Conservation (phyloP, 2,329 filamentous ascomycete species). For the Lachnellula cervina region DNA sequence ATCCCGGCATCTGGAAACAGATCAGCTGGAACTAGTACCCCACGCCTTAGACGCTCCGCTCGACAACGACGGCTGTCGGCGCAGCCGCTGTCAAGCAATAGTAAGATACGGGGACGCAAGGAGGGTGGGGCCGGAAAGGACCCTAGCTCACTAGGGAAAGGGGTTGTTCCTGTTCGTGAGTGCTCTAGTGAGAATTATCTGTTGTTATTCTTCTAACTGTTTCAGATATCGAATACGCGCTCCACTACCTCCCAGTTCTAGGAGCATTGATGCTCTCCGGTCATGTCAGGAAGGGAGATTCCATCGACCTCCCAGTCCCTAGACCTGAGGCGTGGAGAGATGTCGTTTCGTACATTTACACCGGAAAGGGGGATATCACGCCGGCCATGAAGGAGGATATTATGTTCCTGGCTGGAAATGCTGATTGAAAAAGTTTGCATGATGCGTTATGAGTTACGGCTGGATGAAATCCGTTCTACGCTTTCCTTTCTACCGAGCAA, state of each 20-base stretch:
- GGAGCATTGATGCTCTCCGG: slow-evolving; percentile 51
- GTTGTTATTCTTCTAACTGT: not conserved
- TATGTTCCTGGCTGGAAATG: slow-evolving; percentile 47
- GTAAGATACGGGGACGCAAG: not conserved
- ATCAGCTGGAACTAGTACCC: not conserved
- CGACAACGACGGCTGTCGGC: slow-evolving; percentile 18
- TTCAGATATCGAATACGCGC: slow-evolving; percentile 45
- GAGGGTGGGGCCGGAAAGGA: not conserved
- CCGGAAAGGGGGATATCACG: slow-evolving; percentile 42
- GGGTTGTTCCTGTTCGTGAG: slow-evolving; percentile 44
- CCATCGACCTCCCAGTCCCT: slow-evolving; percentile 54
- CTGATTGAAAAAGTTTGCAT: not conserved
- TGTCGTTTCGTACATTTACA: slow-evolving; percentile 53
- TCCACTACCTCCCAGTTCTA: slow-evolving; percentile 47
- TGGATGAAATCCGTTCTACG: no score
- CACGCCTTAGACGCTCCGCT: slow-evolving; percentile 15
- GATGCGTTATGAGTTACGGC: no score
- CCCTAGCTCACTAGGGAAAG: slow-evolving; percentile 5
- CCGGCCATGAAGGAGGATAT: slow-evolving; percentile 49
- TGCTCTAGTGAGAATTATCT: slow-evolving; percentile 11
- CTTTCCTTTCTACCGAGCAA: no score
- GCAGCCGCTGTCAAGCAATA: slow-evolving; percentile 1
- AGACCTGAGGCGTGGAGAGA: slow-evolving; percentile 51
- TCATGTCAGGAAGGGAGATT: slow-evolving; percentile 47
- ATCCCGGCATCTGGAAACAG: slow-evolving; percentile 32